phyloP scores from a whole-genome alignment of 2,329 filamentous ascomycete species.

The Arthrobotrys sphaeroides region DNA sequence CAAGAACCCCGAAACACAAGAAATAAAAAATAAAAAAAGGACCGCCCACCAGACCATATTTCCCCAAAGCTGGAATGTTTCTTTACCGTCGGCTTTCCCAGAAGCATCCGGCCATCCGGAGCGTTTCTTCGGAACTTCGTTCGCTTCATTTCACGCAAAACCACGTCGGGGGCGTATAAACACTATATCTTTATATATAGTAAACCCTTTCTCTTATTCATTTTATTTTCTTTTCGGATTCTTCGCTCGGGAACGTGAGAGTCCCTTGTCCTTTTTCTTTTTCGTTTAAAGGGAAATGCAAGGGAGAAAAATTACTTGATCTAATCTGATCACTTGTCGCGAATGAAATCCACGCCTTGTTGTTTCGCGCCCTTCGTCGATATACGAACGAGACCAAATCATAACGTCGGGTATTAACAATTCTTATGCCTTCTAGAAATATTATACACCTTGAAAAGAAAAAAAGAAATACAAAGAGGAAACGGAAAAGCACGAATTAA shows the following conservation, averaged over 20 bases:
- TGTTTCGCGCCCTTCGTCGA: not conserved
- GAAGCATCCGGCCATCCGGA: constrained; percentile 43
- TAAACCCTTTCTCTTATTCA: too few relatives aligned
- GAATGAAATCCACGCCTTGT: too few relatives aligned
- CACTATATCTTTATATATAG: not conserved
- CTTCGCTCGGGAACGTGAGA: constrained; percentile 53
- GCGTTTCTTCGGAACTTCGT: constrained; percentile 37
- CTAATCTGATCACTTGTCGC: constrained; percentile 43
- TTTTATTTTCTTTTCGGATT: too few relatives aligned
- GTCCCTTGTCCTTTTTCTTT: not conserved
- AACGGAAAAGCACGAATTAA: not conserved
- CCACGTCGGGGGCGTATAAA: constrained; percentile 30
- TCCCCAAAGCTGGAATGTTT: too few relatives aligned
- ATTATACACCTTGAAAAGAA: constrained; percentile 34
- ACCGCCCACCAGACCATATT: constrained; percentile 8
- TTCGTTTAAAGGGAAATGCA: not conserved
- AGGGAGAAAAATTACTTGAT: constrained; percentile 52
- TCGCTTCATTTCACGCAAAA: constrained; percentile 11
- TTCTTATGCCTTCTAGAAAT: constrained; percentile 22
- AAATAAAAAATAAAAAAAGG: not conserved
- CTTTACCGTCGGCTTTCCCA: not conserved
- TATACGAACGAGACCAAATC: not conserved
- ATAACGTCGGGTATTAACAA: constrained; percentile 13
- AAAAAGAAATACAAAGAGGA: not conserved
- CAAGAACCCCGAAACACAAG: not conserved